These are phyloP conservation scores for Vicia faba DNA, from an alignment of 306 rosid genomes.

Conservation along the genomic window DNA sequence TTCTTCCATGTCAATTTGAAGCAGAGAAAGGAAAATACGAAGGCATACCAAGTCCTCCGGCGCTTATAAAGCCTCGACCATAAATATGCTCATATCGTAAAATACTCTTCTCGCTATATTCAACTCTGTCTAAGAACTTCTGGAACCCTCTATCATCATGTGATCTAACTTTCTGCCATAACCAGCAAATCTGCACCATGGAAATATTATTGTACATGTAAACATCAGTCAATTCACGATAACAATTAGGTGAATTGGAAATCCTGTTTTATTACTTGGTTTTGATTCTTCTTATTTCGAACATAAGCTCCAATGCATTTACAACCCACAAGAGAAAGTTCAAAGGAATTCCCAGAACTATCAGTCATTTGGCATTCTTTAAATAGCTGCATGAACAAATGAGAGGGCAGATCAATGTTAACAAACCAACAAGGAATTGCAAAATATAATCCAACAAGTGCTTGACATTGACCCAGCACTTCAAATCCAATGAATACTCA, in stretches of 20 bases:
- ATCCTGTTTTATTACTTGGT: constrained; percentile 61
- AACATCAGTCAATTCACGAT: constrained; percentile 25
- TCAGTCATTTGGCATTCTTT: constrained; percentile 64
- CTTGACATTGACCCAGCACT: constrained; percentile 2
- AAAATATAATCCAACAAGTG: not conserved
- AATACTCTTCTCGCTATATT: constrained; percentile 56
- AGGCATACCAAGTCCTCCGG: constrained; percentile 70
- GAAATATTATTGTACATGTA: constrained; percentile 29
- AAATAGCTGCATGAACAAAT: constrained; percentile 55
- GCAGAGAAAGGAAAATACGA: constrained; percentile 18
- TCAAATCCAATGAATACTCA: not conserved
- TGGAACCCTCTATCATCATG: constrained; percentile 65
- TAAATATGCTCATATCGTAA: constrained; percentile 59
- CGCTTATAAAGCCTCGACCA: constrained; percentile 71
- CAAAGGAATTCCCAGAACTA: constrained; percentile 68
- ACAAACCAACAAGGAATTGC: constrained; percentile 4
- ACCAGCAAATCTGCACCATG: constrained; percentile 84
- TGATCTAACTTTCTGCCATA: constrained; percentile 60
- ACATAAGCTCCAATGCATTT: constrained; percentile 98
- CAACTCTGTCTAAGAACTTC: constrained; percentile 58
- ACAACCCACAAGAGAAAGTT: constrained; percentile 84
- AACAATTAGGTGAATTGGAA: constrained; percentile 6
- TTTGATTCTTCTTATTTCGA: constrained; percentile 86
- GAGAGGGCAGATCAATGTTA: not conserved
- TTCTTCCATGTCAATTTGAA: constrained; percentile 17